phyloP scores from a whole-genome alignment of 2,329 filamentous ascomycete species.

The Zymoseptoria crescenta region DNA sequence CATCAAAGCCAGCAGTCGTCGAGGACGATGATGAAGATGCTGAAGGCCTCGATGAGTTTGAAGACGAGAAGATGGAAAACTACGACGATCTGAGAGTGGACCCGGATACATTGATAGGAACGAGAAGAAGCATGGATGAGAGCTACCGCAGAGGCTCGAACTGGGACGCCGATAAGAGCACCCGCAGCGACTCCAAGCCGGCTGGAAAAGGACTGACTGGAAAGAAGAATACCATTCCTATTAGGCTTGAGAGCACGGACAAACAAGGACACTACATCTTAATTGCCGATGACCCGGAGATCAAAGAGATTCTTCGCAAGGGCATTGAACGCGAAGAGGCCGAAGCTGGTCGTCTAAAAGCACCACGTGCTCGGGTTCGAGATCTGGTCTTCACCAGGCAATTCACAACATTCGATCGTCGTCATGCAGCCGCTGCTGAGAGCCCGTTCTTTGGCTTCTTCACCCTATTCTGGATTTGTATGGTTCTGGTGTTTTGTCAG shows the following conservation, averaged over 20 bases:
- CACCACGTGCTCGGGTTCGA: slow-evolving; percentile 35
- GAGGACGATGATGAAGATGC: slow-evolving; percentile 1
- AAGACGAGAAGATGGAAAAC: slow-evolving; percentile 35
- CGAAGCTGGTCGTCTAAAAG: slow-evolving; percentile 25
- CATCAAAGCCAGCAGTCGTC: background rate
- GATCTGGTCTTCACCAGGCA: slow-evolving; percentile 64
- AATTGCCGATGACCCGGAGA: slow-evolving; percentile 43
- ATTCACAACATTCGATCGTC: slow-evolving; percentile 61
- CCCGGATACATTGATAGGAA: slow-evolving; percentile 31
- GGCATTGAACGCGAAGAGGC: slow-evolving; percentile 37
- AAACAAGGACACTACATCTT: slow-evolving; percentile 42
- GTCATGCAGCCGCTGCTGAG: slow-evolving; percentile 56
- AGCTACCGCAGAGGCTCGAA: slow-evolving; percentile 7
- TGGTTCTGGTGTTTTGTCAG: slow-evolving; percentile 58
- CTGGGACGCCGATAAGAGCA: background rate
- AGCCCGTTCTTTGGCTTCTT: slow-evolving; percentile 75
- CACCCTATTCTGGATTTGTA: slow-evolving; percentile 67
- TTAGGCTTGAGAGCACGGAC: slow-evolving; percentile 40
- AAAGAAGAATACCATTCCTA: slow-evolving; percentile 37
- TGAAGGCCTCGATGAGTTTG: slow-evolving; percentile 5
- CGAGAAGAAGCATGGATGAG: slow-evolving; percentile 23
- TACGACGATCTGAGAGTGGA: slow-evolving; percentile 33
- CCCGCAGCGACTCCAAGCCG: background rate
- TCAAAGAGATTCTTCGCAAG: slow-evolving; percentile 39
- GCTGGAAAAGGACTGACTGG: background rate